These are phyloP conservation scores for Solanum lycopersicoides DNA, from an alignment of 257 asterid genomes.

Conservation along the genomic window DNA sequence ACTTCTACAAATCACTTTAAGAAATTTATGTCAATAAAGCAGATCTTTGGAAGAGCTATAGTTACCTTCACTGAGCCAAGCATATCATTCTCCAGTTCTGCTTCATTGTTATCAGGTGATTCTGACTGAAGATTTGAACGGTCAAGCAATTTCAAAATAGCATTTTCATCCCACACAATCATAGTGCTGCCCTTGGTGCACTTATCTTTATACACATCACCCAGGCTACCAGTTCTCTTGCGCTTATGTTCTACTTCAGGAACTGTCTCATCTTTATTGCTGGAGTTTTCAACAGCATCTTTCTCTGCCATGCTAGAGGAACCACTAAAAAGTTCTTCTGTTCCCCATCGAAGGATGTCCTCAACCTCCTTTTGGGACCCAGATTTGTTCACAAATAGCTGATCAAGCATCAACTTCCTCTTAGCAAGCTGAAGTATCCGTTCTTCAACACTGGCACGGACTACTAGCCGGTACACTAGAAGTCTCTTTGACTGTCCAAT, in stretches of 20 bases:
- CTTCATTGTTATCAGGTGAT: slow-evolving; percentile 65
- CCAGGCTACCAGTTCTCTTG: slow-evolving; percentile 85
- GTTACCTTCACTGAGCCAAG: slow-evolving; percentile 92
- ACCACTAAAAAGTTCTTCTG: slow-evolving; percentile 91
- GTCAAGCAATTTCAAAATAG: slow-evolving; percentile 82
- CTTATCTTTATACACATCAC: slow-evolving; percentile 85
- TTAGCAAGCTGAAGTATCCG: slow-evolving; percentile 97
- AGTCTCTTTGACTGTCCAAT: slow-evolving; percentile 94
- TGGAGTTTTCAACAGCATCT: slow-evolving; percentile 42
- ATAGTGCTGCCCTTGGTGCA: slow-evolving; percentile 77
- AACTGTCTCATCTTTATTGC: slow-evolving; percentile 37
- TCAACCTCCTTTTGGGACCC: slow-evolving; percentile 96
- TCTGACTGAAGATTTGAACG: slow-evolving; percentile 66
- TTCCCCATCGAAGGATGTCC: slow-evolving; percentile 94
- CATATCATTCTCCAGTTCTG: slow-evolving; percentile 74
- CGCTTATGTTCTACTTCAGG: slow-evolving; percentile 56
- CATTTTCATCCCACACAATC: slow-evolving; percentile 82
- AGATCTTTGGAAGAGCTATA: background rate
- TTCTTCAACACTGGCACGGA: slow-evolving; percentile 99
- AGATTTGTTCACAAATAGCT: slow-evolving; percentile 87
- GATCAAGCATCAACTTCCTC: slow-evolving; percentile 97
- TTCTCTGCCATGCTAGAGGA: slow-evolving; percentile 35
- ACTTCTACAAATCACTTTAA: background rate
- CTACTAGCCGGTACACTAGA: slow-evolving; percentile 92
- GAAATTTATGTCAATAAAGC: slow-evolving; percentile 3